Evolutionary conservation across 2,329 filamentous ascomycete species (phyloP), one percentile per base, ranked within the genome.

Genomic region (Xylariaceae sp.): DNA sequence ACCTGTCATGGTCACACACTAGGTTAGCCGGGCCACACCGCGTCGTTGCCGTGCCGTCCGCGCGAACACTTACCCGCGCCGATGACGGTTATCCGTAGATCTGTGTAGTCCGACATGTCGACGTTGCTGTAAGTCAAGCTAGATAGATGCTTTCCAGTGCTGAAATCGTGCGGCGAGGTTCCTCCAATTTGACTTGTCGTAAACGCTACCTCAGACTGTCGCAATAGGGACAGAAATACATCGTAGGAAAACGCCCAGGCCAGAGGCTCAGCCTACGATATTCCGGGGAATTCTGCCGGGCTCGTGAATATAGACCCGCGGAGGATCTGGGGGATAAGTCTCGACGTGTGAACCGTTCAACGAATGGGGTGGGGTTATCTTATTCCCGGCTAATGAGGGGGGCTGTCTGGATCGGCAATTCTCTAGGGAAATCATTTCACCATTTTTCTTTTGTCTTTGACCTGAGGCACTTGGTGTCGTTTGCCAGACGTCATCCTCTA

Each of bases 1-100:
- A 62, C 90, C 89, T 88, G 56, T 48, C 21, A 21, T 40, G 14
- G 43, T 29, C n/a, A n/a, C n/a, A n/a, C n/a, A 44, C 21, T 23
- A 56, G 40, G 50, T 57, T 32, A 57, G 54, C 52, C 32, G 47
- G 43, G 20, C 6, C 26, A 29, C 40, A 9, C 23, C 9, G 23
- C 23, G 23, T 9, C 4, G 23, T n/a, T 10, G 23, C 41, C 26
- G 43, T 23, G 10, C 23, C 26, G 37, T n/a, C 18, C 19, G 20
- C 19, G 40, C 44, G 26, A 48, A 41, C 40, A 63, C 67, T 67
- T 72, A 79, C 79, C 81, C 21, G 81, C 81, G 68, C 81, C 68
- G 55, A 81, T 65, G 63, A 81, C 70, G 68, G 78, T 72, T 68
- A 80, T 71, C 52, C 74, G 74, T 50, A 75, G 56, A 43, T 75